Conservation (phyloP, 371 early-diverging fungal species). For the Mortierella sp. region DNA sequence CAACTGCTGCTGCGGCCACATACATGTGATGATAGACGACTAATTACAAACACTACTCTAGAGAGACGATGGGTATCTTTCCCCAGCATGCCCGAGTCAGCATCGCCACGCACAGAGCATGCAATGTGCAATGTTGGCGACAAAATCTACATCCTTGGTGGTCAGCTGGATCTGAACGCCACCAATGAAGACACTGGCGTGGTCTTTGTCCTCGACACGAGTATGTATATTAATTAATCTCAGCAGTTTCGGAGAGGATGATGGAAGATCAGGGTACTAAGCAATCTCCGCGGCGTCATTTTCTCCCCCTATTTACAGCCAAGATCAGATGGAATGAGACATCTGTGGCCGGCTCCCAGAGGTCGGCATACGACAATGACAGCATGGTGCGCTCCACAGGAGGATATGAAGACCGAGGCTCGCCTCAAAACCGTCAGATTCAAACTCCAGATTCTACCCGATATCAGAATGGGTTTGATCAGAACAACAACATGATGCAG, state of each 20-base stretch:
- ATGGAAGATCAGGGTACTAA: too few species aligned
- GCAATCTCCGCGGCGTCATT: not conserved
- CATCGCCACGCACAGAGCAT: slow-evolving; percentile 72
- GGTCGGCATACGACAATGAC: slow-evolving; percentile 20
- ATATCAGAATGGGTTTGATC: slow-evolving; percentile 7
- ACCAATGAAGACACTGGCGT: slow-evolving; percentile 60
- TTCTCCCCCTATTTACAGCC: slow-evolving; percentile 6
- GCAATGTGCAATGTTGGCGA: slow-evolving; percentile 73
- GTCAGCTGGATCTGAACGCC: slow-evolving; percentile 64
- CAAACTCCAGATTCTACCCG: slow-evolving; percentile 11
- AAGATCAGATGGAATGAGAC: slow-evolving; percentile 30
- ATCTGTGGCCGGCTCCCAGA: slow-evolving; percentile 2
- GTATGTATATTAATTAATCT: slow-evolving; percentile 27
- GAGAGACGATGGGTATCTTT: slow-evolving; percentile 79
- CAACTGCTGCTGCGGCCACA: too few species aligned
- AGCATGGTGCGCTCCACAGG: slow-evolving; percentile 5
- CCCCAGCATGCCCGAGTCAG: slow-evolving; percentile 70
- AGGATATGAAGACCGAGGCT: slow-evolving; percentile 18
- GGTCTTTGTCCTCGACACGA: slow-evolving; percentile 74
- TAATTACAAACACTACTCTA: slow-evolving; percentile 10
- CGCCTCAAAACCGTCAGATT: slow-evolving; percentile 12
- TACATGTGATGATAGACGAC: not conserved
- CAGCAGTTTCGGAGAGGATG: too few species aligned
- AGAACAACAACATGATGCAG: slow-evolving; percentile 16
- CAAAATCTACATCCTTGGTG: slow-evolving; percentile 75